phyloP scores from a whole-genome alignment of 2,329 filamentous ascomycete genomes.

The Domatiomyces globalis region DNA sequence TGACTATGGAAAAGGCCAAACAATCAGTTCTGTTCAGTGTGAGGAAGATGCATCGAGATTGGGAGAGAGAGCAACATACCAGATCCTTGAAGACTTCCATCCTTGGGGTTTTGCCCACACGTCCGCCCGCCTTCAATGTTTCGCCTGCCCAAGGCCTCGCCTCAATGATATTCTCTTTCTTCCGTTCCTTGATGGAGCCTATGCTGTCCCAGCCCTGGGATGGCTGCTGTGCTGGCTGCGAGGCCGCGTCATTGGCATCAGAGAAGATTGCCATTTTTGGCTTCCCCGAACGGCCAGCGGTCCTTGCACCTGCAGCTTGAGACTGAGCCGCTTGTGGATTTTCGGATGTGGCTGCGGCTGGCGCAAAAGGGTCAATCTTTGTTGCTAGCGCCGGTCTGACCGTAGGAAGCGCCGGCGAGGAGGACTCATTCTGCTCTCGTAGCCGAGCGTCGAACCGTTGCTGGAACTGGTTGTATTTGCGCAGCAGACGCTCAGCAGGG shows the following conservation, averaged over 20 bases:
- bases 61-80: slow-evolving; percentile 51
- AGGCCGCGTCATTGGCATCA: slow-evolving; percentile 49
- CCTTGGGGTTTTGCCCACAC: slow-evolving; percentile 61
- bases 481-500: slow-evolving; percentile 62
- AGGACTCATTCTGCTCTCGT: slow-evolving; percentile 49
- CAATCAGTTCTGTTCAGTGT: slow-evolving; percentile 95
- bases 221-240: slow-evolving; percentile 42
- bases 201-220: slow-evolving; percentile 82
- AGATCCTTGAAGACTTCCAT: slow-evolving; percentile 89
- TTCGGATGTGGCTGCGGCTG: slow-evolving; percentile 23
- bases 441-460: slow-evolving; percentile 56
- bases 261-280: slow-evolving; percentile 86
- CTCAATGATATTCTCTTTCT: slow-evolving; percentile 83
- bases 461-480: slow-evolving; percentile 90
- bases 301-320: slow-evolving; percentile 29
- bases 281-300: slow-evolving; percentile 51
- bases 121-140: slow-evolving; percentile 74
- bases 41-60: slow-evolving; percentile 30
- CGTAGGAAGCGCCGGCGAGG: slow-evolving; percentile 73
- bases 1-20: slow-evolving; percentile 36
- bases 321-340: slow-evolving; percentile 54
- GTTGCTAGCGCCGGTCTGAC: slow-evolving; percentile 70
- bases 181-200: slow-evolving; percentile 69
- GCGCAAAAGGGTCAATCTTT: slow-evolving; percentile 69
- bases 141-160: slow-evolving; percentile 85